Evolutionary conservation across 768 basidiomycete species (phyloP).

Genomic region (Trichaptum fuscoviolaceum): DNA sequence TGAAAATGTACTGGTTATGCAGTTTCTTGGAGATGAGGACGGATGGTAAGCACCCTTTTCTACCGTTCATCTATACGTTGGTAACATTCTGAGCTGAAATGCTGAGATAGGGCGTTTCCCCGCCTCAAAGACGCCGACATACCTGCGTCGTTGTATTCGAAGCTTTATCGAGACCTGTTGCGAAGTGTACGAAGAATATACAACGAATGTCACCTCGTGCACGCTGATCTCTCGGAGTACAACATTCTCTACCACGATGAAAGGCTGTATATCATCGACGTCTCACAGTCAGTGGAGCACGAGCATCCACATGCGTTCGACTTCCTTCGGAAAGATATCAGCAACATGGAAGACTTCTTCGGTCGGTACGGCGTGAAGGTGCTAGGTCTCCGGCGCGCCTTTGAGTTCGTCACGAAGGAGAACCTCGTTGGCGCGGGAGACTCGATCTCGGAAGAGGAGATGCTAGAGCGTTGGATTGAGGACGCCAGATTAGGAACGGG

Average conservation of each 20-base stretch:
- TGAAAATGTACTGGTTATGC: conserved; percentile 97
- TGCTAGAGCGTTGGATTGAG: conserved; percentile 46
- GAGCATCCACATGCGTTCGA: conserved; percentile 97
- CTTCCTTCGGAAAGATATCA: conserved; percentile 88
- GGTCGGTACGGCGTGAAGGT: conserved; percentile 64
- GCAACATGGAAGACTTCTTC: conserved; percentile 93
- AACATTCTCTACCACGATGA: conserved; percentile 85
- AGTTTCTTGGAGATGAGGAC: conserved; percentile 75
- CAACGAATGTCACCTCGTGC: conserved; percentile 88
- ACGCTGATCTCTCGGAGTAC: conserved; percentile 98
- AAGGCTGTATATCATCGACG: conserved; percentile 92
- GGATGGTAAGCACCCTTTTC: conserved; percentile 62
- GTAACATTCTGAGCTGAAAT: no score
- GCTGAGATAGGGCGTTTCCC: conserved; percentile 71
- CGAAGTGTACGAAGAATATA: conserved; percentile 80
- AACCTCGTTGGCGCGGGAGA: conserved; percentile 30
- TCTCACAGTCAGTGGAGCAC: conserved; percentile 97
- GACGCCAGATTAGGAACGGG: conserved; percentile 24
- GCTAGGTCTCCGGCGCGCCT: conserved; percentile 75
- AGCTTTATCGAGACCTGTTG: conserved; percentile 75
- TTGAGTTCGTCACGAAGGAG: conserved; percentile 81
- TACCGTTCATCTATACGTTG: no score
- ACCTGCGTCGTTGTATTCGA: conserved; percentile 40
- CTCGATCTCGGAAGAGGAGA: conserved; percentile 19
- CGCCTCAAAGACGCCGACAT: conserved; percentile 86